A percentile compares a stretch with the other conserved stretches of the same genome.
phyloP scores from a whole-genome alignment of 2,329 filamentous ascomycete species.

The Eutypa lata region DNA sequence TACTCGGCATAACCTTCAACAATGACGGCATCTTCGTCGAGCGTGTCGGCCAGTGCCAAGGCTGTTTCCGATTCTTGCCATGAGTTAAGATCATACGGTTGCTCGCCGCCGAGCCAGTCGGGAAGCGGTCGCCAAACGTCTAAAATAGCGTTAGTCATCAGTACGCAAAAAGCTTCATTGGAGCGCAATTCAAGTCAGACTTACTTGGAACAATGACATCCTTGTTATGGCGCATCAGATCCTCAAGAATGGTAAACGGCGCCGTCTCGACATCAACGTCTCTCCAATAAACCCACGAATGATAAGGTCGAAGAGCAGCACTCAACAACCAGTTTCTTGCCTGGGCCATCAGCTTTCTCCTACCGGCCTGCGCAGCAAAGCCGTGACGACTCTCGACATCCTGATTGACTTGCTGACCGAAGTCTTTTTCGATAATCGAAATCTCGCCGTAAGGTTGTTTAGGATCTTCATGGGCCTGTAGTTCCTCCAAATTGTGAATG shows the following conservation, averaged over 20 bases:
- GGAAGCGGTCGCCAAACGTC: conserved; percentile 98
- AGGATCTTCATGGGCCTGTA: conserved; percentile 77
- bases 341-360: conserved; percentile 96
- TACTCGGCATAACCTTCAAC: conserved; percentile 99
- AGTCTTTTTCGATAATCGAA: conserved; percentile 97
- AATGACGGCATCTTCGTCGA: conserved; percentile 97
- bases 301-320: conserved; percentile 86
- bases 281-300: conserved; percentile 99
- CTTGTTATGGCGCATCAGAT: conserved; percentile 98
- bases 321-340: conserved; percentile 96
- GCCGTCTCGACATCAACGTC: conserved; percentile 98
- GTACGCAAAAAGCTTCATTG: neutral
- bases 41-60: conserved; percentile 83
- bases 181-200: conserved; percentile 35
- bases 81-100: conserved; percentile 96
- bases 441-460: conserved; percentile 90
- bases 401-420: conserved; percentile 95
- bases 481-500: conserved; percentile 68
- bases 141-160: conserved; percentile 37
- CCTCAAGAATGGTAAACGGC: conserved; percentile 92
- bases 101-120: conserved; percentile 97
- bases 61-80: conserved; percentile 99
- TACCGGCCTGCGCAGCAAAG: conserved; percentile 89
- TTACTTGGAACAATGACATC: conserved; percentile 97
- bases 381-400: conserved; percentile 97